These are phyloP conservation scores for Flammula alnicola DNA, from an alignment of 1,284 basidiomycete species.

Conservation along the genomic window DNA sequence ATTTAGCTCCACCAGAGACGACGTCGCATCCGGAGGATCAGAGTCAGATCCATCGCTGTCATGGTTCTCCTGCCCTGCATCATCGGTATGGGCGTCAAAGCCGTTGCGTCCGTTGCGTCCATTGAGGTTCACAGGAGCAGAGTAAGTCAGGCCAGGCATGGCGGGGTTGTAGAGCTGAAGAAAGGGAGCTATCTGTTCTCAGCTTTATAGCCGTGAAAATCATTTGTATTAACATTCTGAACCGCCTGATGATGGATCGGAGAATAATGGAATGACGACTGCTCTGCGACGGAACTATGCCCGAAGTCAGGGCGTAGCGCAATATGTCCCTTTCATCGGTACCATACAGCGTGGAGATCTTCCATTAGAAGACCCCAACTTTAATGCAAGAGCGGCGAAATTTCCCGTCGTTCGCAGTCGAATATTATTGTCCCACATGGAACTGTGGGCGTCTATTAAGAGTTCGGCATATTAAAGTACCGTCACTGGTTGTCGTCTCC, in stretches of 20 bases:
- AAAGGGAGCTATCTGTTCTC: conserved; percentile 2
- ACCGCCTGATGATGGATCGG: conserved; percentile 19
- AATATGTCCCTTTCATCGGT: conserved; percentile 1
- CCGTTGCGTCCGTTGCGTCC: too few relatives aligned
- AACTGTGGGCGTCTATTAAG: conserved; percentile 15
- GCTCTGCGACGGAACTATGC: conserved; percentile 15
- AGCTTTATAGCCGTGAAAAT: conserved; percentile 16
- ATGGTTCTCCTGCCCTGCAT: background rate
- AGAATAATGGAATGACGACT: conserved; percentile 8
- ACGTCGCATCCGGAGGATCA: conserved; percentile 18
- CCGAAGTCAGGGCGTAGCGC: conserved; percentile 13
- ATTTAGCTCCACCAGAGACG: conserved; percentile 35
- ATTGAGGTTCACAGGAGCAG: background rate
- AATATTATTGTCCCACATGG: conserved; percentile 2
- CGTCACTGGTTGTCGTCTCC: background rate
- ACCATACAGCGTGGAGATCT: conserved; percentile 12
- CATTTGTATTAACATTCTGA: conserved; percentile 14
- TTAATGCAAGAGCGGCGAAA: background rate
- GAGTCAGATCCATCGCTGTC: background rate
- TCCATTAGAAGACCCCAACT: conserved; percentile 6
- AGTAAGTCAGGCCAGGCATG: conserved; percentile 12
- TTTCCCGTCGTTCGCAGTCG: conserved; percentile 1
- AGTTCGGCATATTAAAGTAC: background rate
- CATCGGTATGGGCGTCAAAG: background rate
- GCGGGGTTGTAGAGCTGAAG: conserved; percentile 8